These are phyloP conservation scores for Rasamsonia emersonii DNA, from an alignment of 2,329 filamentous ascomycete genomes.

Conservation along the genomic window DNA sequence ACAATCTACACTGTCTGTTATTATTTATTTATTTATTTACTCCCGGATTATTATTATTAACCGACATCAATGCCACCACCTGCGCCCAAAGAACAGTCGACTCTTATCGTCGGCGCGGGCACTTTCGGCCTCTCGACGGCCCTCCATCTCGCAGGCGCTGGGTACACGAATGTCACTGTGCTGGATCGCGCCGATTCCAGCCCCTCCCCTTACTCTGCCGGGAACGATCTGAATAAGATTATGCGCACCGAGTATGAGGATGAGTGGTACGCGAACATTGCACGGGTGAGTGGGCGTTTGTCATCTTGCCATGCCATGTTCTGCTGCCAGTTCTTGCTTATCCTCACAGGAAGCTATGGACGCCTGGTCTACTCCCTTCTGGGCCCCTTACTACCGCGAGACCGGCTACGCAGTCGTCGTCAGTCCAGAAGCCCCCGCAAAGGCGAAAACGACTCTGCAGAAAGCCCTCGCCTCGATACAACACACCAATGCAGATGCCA, in stretches of 20 bases:
- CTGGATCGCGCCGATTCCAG: no score
- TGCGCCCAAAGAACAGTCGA: no score
- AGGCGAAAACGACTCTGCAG: conserved; percentile 14
- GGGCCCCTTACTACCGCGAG: conserved; percentile 45
- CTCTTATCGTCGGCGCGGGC: no score
- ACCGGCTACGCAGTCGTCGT: conserved; percentile 46
- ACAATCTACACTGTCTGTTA: no score
- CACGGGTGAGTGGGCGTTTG: conserved; percentile 33
- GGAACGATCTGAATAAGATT: conserved; percentile 55
- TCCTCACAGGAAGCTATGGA: conserved; percentile 39
- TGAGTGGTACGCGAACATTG: conserved; percentile 47
- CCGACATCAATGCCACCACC: no score
- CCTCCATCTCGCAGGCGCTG: no score
- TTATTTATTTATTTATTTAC: no score
- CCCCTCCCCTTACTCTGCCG: conserved; percentile 46
- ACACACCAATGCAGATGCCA: no score
- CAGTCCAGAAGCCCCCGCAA: conserved; percentile 39
- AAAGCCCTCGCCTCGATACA: no score
- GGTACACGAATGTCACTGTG: no score
- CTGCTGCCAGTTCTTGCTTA: background rate
- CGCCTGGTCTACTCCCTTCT: conserved; percentile 47
- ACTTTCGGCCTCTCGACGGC: no score
- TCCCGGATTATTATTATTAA: no score
- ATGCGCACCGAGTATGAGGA: conserved; percentile 52
- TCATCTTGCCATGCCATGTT: background rate